Percentiles rank a stretch among this genome's conserved stretches.
Conservation (phyloP, 768 basidiomycete species). For the Chalciporus piperatus region DNA sequence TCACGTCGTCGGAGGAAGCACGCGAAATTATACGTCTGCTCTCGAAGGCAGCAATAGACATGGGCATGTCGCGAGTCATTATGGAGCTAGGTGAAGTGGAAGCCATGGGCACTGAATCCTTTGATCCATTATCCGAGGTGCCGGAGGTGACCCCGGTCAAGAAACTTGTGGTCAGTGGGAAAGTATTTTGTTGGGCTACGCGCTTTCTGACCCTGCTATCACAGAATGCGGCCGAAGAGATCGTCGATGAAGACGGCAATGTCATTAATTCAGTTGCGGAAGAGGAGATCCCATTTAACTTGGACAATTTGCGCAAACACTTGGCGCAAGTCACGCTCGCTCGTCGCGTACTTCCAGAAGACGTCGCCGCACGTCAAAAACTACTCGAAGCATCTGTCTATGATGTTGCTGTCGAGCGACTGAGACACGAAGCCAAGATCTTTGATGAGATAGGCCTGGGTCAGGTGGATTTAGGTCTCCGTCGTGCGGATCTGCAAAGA, state of each 20-base stretch:
- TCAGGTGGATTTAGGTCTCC: constrained; percentile 41
- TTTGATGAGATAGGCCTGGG: constrained; percentile 59
- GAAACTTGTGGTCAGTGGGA: constrained; percentile 38
- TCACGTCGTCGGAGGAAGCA: constrained; percentile 55
- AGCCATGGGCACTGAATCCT: constrained; percentile 35
- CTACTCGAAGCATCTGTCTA: constrained; percentile 84
- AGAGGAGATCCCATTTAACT: constrained; percentile 67
- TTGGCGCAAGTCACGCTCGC: constrained; percentile 62
- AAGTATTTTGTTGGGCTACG: background rate
- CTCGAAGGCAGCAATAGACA: constrained; percentile 57
- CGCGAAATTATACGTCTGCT: constrained; percentile 52
- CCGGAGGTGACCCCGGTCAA: constrained; percentile 65
- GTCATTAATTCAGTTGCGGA: constrained; percentile 18
- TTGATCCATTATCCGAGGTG: constrained; percentile 48
- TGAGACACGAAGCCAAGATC: constrained; percentile 58
- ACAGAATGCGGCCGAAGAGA: constrained; percentile 19
- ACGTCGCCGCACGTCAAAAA: constrained; percentile 72
- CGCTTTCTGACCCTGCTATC: background rate
- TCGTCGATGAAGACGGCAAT: constrained; percentile 17
- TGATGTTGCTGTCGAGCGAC: constrained; percentile 72
- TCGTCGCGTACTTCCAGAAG: constrained; percentile 60
- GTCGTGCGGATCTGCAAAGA: constrained; percentile 51
- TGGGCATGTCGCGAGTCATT: constrained; percentile 49
- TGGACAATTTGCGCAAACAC: constrained; percentile 66
- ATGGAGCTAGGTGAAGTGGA: constrained; percentile 56